Base-by-base conservation (phyloP, 345 rosid species). In the Capsella bursapastoris region DNA sequence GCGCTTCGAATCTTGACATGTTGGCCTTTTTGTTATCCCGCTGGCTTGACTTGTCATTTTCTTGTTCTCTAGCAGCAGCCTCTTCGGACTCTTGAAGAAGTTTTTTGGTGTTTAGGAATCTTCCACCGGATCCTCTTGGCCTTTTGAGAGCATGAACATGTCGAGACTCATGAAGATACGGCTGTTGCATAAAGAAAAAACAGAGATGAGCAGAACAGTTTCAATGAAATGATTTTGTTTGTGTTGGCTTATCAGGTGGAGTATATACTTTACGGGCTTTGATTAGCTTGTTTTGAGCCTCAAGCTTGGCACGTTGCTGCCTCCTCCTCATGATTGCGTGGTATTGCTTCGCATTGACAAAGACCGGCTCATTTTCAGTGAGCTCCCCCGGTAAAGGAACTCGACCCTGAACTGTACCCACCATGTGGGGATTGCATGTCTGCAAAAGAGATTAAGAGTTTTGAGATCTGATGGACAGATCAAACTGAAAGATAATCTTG, bases 81-180 rank as follows among this genome's bases (percentile, higher is more conserved):
- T 77, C 40, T 49, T 78, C 59, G 22, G 87, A 76, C 37, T 88
- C 88, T 72, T 87, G 73, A 41, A 68, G 80, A 29, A 76, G 80
- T 77, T 83, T 79, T 77, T 86, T 88, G 10, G 76, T 61, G 78
- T 87, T 85, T 67, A 93, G 89, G 73, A 93, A 93, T 31, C 93
- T 89, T 25, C 96, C 98, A 25, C 98, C 90, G 1, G 89, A 82
- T 47, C 98, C 98, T 69, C 97, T 86, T 4, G 91, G 88, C 77
- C 97, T 85, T 76, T 85, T 84, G 27, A 89, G 72, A 44, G 98
- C 98, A 75, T 93, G 98, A 61, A 78, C 77, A 77, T 93, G 98
- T 49, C 98, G 86, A 68, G 98, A 90, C 80, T 93, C 93, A 0
- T 90, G 98, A 66, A 93, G 93, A 72, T 93, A 93, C 0, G 89